Conservation (phyloP, 768 basidiomycete species). For the Lanmaoa rubissima region DNA sequence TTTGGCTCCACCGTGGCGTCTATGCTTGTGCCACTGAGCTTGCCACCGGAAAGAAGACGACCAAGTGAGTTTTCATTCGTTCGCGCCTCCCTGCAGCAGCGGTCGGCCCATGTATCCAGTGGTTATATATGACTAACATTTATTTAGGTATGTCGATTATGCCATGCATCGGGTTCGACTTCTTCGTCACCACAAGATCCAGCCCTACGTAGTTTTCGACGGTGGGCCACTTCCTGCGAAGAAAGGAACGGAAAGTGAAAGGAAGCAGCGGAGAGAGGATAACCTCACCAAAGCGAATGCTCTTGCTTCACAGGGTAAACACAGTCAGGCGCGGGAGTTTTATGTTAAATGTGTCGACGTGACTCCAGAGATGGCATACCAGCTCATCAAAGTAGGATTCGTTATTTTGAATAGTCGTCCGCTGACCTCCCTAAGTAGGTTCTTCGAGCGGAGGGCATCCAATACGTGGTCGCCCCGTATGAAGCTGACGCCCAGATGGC, state of each 20-base stretch:
- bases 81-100: not conserved
- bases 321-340: conserved; percentile 78
- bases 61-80: conserved; percentile 57
- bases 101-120: not conserved
- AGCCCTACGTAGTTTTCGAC: conserved; percentile 93
- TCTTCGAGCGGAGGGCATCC: conserved; percentile 72
- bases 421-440: conserved; percentile 51
- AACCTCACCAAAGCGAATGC: conserved; percentile 71
- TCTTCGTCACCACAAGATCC: conserved; percentile 78
- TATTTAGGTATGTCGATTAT: conserved; percentile 87
- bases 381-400: conserved; percentile 82
- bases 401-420: not conserved
- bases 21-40: conserved; percentile 90
- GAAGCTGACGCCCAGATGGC: conserved; percentile 98
- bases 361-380: conserved; percentile 95
- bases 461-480: conserved; percentile 94
- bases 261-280: conserved; percentile 74
- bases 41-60: conserved; percentile 78
- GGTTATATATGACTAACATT: conserved; percentile 1
- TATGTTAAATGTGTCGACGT: conserved; percentile 94
- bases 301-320: conserved; percentile 74
- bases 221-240: conserved; percentile 96
- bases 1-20: conserved; percentile 88
- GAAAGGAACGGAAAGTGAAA: conserved; percentile 80
- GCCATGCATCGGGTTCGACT: conserved; percentile 91